These are phyloP conservation scores for Mycosphaerella sp. DNA, from an alignment of 2,329 filamentous ascomycete genomes.

Conservation along the genomic window DNA sequence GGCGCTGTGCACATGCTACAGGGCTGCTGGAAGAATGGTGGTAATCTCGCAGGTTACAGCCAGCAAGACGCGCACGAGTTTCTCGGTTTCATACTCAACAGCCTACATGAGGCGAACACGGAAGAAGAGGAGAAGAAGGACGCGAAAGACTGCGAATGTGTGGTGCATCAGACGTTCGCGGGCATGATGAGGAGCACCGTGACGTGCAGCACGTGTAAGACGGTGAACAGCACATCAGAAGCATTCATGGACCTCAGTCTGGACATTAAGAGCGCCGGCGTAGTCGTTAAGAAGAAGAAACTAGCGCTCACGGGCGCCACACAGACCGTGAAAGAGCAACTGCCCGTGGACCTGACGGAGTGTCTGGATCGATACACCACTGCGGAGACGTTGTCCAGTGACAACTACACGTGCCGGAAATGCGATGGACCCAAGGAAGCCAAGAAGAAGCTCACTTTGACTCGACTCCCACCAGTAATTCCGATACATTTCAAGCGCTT, in stretches of 20 bases:
- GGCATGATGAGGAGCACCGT: conserved; percentile 86
- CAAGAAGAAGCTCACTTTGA: conserved; percentile 76
- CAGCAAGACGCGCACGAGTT: conserved; percentile 98
- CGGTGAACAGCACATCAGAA: conserved; percentile 74
- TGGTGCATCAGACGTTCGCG: conserved; percentile 91
- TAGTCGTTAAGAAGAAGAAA: conserved; percentile 56
- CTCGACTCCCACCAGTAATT: conserved; percentile 77
- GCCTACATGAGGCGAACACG: conserved; percentile 71
- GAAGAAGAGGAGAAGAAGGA: conserved; percentile 36
- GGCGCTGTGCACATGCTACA: conserved; percentile 84
- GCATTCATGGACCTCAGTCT: conserved; percentile 87
- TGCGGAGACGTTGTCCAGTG: conserved; percentile 64
- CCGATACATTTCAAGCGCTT: conserved; percentile 77
- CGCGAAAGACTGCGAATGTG: conserved; percentile 62
- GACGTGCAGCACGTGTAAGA: conserved; percentile 80
- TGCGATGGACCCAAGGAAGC: conserved; percentile 71
- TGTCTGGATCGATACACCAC: conserved; percentile 86
- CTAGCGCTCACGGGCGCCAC: conserved; percentile 44
- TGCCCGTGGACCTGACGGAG: conserved; percentile 40
- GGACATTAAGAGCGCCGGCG: conserved; percentile 60
- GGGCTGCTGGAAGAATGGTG: conserved; percentile 74
- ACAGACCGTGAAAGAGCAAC: conserved; percentile 30
- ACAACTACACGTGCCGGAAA: conserved; percentile 78
- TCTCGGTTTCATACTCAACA: conserved; percentile 90
- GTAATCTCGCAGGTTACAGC: conserved; percentile 71